Evolutionary conservation across 768 basidiomycete species (phyloP).

Genomic region (Russula dissimulans): DNA sequence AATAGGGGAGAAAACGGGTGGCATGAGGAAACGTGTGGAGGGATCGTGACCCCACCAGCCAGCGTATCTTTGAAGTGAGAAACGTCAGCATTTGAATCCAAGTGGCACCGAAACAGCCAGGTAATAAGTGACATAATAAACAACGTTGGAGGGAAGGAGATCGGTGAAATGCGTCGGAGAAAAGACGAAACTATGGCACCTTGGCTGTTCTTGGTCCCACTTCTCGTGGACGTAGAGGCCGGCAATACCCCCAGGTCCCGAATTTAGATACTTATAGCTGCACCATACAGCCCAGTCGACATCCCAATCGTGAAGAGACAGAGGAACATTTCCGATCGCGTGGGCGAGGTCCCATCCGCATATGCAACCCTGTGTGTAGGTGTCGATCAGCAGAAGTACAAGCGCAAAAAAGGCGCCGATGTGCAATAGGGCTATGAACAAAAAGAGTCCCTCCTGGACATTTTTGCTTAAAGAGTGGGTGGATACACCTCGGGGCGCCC

Average conservation of each 20-base stretch:
- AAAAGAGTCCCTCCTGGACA: background rate
- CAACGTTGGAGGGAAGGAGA: background rate
- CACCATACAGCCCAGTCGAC: constrained; percentile 99
- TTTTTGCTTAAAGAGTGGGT: background rate
- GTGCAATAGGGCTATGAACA: constrained; percentile 15
- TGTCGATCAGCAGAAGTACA: constrained; percentile 15
- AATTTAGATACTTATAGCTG: constrained; percentile 96
- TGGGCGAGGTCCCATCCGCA: constrained; percentile 98
- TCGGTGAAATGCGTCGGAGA: background rate
- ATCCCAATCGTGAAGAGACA: constrained; percentile 84
- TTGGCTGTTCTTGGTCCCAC: constrained; percentile 59
- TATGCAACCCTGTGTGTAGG: constrained; percentile 64
- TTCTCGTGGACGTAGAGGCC: constrained; percentile 83
- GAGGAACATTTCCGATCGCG: constrained; percentile 86
- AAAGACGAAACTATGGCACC: constrained; percentile 35
- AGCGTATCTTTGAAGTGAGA: constrained; percentile 47
- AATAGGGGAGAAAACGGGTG: constrained; percentile 70
- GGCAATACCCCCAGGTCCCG: constrained; percentile 95
- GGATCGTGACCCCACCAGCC: constrained; percentile 99
- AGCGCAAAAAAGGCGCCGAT: constrained; percentile 6
- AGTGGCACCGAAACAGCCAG: background rate
- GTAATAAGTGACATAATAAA: background rate
- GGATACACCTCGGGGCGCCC: background rate
- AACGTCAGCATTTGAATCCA: constrained; percentile 8
- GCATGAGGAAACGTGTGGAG: constrained; percentile 85